Evolutionary conservation across 176 grass and related monocot genomes (phyloP), one percentile per base, ranked within the genome.

Genomic region (Aegilops bicornis): DNA sequence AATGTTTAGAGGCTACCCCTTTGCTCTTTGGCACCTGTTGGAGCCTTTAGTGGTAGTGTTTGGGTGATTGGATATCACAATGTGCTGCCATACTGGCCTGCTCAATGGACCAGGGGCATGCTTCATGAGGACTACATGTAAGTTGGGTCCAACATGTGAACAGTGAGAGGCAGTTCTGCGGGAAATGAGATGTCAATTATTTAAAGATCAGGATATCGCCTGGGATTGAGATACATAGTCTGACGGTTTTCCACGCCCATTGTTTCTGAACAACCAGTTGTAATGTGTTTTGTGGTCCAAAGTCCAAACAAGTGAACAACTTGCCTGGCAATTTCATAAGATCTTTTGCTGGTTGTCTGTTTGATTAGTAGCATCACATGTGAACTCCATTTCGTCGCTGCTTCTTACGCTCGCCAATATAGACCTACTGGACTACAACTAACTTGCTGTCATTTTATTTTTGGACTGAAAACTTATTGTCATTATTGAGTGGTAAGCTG

Each of bases 251-350:
- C 15, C 30, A 42, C 40, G 67, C 35, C 82, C 76, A 29, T 59
- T 85, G 32, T 66, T 25, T 16, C 6, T 42, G 23, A 80, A 30
- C 17, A 11, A 64, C 58, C 43, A 45, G 17, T 74, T 79, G 58
- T 20, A 68, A 79, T 40, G 23, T 40, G 32, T 27, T 71, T 2
- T 30, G 10, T 50, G 35, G 35, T 45, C 43, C 42, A 43, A 43
- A 43, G 31, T 67, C 56, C 69, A 73, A 67, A 73, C 11, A 81
- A 32, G 45, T 42, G 58, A 42, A 79, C 37, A 77, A 90, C 3
- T 90, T 78, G 73, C 20, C 29, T 64, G 17, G 77, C 22, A 83
- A 65, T 54, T 65, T 90, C 79, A 75, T 22, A 64, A 48, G 30
- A 30, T 65, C 16, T 65, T 76, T 39, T 72, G 1, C 27, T 17